A percentile compares a stretch with the other conserved stretches of the same genome.
Conservation (phyloP, 2,329 filamentous ascomycete genomes). For the Anthostomella pinea region DNA sequence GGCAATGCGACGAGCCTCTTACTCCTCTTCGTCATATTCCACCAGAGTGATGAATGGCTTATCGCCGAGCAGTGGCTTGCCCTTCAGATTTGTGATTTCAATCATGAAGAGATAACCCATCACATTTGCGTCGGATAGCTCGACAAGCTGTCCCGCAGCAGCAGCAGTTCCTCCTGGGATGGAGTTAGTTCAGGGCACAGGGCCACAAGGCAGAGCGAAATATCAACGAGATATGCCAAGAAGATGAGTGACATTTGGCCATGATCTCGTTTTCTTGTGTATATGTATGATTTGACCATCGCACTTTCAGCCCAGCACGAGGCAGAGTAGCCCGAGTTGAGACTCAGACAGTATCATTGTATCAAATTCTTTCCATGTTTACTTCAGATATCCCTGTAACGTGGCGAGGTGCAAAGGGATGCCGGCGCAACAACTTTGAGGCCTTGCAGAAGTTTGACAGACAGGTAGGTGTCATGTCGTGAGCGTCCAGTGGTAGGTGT, state of each 20-base stretch:
- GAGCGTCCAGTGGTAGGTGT: no score
- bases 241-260: slow-evolving; percentile 3
- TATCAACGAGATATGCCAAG: slow-evolving; percentile 9
- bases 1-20: slow-evolving; percentile 8
- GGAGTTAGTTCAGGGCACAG: slow-evolving; percentile 20
- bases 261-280: no score
- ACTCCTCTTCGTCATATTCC: slow-evolving; percentile 44
- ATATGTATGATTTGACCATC: no score
- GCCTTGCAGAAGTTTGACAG: neutral
- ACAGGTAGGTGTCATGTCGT: neutral
- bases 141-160: slow-evolving; percentile 82
- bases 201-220: slow-evolving; percentile 15
- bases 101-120: slow-evolving; percentile 93
- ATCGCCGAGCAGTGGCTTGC: slow-evolving; percentile 81
- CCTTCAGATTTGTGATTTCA: slow-evolving; percentile 90
- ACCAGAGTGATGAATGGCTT: slow-evolving; percentile 79
- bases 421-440: neutral
- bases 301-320: no score
- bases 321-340: no score
- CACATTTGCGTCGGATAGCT: slow-evolving; percentile 80
- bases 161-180: slow-evolving; percentile 79
- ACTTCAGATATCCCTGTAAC: no score
- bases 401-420: no score
- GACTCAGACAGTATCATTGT: no score
- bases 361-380: no score